Evolutionary conservation across 129 eudicot genomes (phyloP).

Genomic region (Daucus carota): DNA sequence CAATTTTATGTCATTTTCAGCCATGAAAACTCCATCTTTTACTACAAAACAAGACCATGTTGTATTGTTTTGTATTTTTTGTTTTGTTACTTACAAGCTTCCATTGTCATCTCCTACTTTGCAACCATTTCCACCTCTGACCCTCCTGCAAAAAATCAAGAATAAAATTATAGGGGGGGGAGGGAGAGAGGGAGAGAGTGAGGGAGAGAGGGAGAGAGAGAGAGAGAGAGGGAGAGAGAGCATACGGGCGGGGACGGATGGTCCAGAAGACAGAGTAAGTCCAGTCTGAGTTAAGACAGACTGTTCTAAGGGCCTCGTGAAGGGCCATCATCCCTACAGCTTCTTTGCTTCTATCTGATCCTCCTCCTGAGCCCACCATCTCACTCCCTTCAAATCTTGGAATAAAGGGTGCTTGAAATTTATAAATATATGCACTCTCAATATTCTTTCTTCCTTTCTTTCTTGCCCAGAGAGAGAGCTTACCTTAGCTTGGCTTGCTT

Average conservation of each 20-base stretch:
- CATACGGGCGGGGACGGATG: constrained; percentile 93
- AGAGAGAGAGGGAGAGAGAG: background rate
- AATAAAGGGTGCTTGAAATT: background rate
- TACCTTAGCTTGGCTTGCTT: background rate
- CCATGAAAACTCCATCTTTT: background rate
- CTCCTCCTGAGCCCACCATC: constrained; percentile 87
- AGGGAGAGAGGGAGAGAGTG: background rate
- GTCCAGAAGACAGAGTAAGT: constrained; percentile 97
- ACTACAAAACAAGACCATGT: background rate
- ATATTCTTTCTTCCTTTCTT: background rate
- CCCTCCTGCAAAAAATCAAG: constrained; percentile 56
- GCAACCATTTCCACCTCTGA: constrained; percentile 93
- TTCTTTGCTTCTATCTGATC: constrained; percentile 77
- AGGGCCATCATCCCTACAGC: constrained; percentile 96
- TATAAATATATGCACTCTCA: background rate
- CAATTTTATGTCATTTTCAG: background rate
- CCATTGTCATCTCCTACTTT: constrained; percentile 98
- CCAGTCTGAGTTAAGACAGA: constrained; percentile 89
- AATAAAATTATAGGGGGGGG: background rate
- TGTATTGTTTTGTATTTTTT: background rate
- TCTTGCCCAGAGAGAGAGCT: background rate
- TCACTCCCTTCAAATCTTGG: constrained; percentile 13
- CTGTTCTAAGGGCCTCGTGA: constrained; percentile 84
- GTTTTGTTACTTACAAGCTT: constrained; percentile 62
- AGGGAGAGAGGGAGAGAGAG: background rate